Evolutionary conservation across 108 stramenopile species (phyloP).

Genomic region (Nitzschia putrida): DNA sequence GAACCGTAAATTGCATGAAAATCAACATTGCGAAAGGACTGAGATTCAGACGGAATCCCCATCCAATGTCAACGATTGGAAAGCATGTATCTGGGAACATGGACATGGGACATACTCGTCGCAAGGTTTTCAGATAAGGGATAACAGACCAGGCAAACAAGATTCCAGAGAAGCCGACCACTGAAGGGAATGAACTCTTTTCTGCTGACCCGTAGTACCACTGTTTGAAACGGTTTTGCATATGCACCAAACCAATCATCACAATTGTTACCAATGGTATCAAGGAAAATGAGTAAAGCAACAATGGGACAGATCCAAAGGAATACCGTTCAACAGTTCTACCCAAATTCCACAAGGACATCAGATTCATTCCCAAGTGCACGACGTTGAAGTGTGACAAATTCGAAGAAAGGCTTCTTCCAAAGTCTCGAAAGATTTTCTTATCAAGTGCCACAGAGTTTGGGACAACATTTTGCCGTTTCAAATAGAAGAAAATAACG

Average conservation of each 20-base stretch:
- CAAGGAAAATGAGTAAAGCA: slow-evolving; percentile 65
- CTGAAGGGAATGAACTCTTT: slow-evolving; percentile 31
- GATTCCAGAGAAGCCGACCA: slow-evolving; percentile 81
- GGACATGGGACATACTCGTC: slow-evolving; percentile 62
- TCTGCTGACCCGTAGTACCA: no score
- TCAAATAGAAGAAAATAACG: slow-evolving; percentile 62
- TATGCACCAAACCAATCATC: slow-evolving; percentile 44
- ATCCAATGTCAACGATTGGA: not conserved
- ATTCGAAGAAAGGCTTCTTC: slow-evolving; percentile 64
- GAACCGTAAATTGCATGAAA: slow-evolving; percentile 67
- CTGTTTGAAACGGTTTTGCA: not conserved
- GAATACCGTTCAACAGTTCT: slow-evolving; percentile 45
- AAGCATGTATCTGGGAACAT: slow-evolving; percentile 77
- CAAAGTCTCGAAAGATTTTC: slow-evolving; percentile 49
- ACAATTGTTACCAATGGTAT: slow-evolving; percentile 56
- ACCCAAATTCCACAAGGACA: slow-evolving; percentile 64
- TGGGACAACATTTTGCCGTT: slow-evolving; percentile 60
- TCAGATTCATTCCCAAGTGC: slow-evolving; percentile 80
- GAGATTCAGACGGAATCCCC: slow-evolving; percentile 49
- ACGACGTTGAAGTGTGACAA: slow-evolving; percentile 81
- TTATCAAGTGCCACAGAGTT: slow-evolving; percentile 41
- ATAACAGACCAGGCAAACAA: slow-evolving; percentile 84
- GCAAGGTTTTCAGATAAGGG: slow-evolving; percentile 50
- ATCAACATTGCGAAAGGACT: slow-evolving; percentile 69
- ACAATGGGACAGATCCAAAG: slow-evolving; percentile 47